Evolutionary conservation across 2,329 filamentous ascomycete genomes (phyloP), one percentile per base, ranked within the genome.

Genomic region (Zalaria obscura): DNA sequence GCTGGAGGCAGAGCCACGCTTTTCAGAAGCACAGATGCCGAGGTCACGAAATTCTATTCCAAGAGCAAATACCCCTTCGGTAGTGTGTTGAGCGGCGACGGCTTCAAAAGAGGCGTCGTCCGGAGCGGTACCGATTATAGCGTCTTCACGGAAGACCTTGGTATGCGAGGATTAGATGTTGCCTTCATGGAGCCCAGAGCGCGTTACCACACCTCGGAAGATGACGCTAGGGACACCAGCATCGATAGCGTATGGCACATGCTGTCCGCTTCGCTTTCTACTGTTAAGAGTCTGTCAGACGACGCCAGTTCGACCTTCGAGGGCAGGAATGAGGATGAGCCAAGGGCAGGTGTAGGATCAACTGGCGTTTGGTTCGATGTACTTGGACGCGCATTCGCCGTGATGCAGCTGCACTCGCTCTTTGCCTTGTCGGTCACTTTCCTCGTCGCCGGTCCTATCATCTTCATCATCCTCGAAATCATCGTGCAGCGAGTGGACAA

Each of bases 321-420:
- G 39, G 75, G 79, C 4, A 62, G 67, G 10, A 60, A 72, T 33
- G 62, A 66, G 6, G 74, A 77, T 40, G 74, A 78, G 51, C 73
- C 81, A 2, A 69, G 75, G 47, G 82, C 79, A 46, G 82, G 83
- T 6, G 68, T 65, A 31, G 52, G 53, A 3, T 57, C 49, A 33
- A 68, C 75, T 45, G 84, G 79, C 27, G 86, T 96, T 9, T 98
- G 88, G 86, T 96, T 96, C 55, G 91, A 96, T 55, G 63, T 96
- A 5, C 89, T 93, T 49, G 91, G 89, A 35, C 73, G 70, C 42
- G 70, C 70, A 1, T 87, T 95, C 58, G 83, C 81, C 10, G 70
- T 93, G 2, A 83, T 95, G 55, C 72, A 74, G 37, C 69, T 95
- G 33, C 76, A 83, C 47, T 87, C 84, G 5, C 71, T 96, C 43